These are phyloP conservation scores for Hypoxylon sp. DNA, from an alignment of 2,329 filamentous ascomycete species.

Conservation along the genomic window DNA sequence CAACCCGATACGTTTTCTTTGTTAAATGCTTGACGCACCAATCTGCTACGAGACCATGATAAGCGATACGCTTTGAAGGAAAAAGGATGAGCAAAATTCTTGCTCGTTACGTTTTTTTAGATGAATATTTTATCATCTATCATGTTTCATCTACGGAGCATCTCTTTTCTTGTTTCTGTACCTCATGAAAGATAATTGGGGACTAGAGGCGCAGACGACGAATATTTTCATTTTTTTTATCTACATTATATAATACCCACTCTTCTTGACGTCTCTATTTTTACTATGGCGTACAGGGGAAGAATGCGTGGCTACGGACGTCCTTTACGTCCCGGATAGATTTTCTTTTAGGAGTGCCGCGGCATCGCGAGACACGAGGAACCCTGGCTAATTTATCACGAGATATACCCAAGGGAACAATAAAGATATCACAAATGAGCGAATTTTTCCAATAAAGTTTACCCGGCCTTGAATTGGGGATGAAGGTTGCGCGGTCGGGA, in stretches of 20 bases:
- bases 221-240: constrained; percentile 32
- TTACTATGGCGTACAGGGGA: constrained; percentile 28
- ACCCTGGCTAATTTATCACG: constrained; percentile 15
- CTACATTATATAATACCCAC: constrained; percentile 42
- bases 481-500: constrained; percentile 1
- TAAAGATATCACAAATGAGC: constrained; percentile 33
- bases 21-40: constrained; percentile 34
- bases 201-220: constrained; percentile 34
- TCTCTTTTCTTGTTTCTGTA: constrained; percentile 30
- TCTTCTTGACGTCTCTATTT: constrained; percentile 33
- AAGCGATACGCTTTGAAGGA: constrained; percentile 40
- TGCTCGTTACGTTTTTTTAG: constrained; percentile 38
- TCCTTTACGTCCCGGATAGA: constrained; percentile 31
- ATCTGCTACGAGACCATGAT: constrained; percentile 43
- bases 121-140: constrained; percentile 28
- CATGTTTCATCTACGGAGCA: constrained; percentile 34
- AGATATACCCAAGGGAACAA: constrained; percentile 22
- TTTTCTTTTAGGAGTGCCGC: constrained; percentile 24
- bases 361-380: constrained; percentile 22
- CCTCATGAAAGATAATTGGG: constrained; percentile 32
- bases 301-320: constrained; percentile 27
- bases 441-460: constrained; percentile 21
- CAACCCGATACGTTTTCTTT: constrained; percentile 38
- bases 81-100: constrained; percentile 29
- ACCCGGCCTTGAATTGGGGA: not conserved